Percentiles rank a stretch among this genome's conserved stretches.
Conservation (phyloP, 2,329 filamentous ascomycete genomes). For the Lasiodiplodia sp. region DNA sequence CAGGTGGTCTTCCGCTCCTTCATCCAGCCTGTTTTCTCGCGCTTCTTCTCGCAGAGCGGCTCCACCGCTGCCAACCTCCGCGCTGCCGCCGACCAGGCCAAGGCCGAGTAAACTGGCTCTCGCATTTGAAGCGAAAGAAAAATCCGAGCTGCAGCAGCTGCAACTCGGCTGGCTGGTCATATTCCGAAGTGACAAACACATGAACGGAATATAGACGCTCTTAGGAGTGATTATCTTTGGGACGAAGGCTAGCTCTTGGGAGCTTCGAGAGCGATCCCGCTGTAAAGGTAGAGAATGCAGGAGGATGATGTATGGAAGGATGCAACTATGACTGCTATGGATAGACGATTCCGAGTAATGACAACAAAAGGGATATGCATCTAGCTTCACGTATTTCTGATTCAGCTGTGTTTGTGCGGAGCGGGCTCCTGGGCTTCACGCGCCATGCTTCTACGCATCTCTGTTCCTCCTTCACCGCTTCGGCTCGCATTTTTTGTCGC, state of each 20-base stretch:
- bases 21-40: constrained; percentile 87
- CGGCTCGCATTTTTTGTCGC: constrained; percentile 12
- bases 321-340: constrained; percentile 28
- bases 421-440: not conserved
- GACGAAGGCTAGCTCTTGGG: not conserved
- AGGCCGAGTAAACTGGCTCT: constrained; percentile 23
- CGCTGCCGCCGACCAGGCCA: constrained; percentile 79
- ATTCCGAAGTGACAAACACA: constrained; percentile 21
- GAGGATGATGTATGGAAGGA: constrained; percentile 17
- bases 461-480: constrained; percentile 13
- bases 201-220: constrained; percentile 24
- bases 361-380: constrained; percentile 27
- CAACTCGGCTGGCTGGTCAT: constrained; percentile 16
- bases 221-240: constrained; percentile 3
- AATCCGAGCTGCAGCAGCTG: constrained; percentile 1
- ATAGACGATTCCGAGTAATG: constrained; percentile 30
- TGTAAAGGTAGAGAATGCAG: constrained; percentile 14
- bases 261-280: not conserved
- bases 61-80: constrained; percentile 87
- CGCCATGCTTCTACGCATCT: constrained; percentile 3
- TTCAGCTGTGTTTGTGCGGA: not conserved
- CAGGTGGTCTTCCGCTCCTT: constrained; percentile 97
- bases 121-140: not conserved
- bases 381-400: constrained; percentile 5
- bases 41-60: constrained; percentile 78